Evolutionary conservation across 2,329 filamentous ascomycete species (phyloP).

Genomic region (Moelleriella libera): DNA sequence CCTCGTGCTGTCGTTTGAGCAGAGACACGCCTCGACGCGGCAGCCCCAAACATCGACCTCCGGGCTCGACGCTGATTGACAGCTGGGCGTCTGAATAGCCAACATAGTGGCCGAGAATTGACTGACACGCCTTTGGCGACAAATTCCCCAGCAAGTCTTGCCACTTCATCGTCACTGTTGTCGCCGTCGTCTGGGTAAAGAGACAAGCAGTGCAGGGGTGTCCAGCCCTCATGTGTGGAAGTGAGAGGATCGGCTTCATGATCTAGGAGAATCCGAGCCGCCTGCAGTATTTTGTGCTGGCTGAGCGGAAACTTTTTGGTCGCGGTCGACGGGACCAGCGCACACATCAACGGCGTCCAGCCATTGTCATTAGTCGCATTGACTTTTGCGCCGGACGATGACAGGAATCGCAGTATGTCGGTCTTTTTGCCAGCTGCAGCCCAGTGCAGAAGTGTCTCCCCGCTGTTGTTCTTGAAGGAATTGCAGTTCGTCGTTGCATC

Average conservation of each 20-base stretch:
- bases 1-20: neutral
- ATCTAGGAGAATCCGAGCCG: constrained; percentile 9
- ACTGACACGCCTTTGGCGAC: constrained; percentile 3
- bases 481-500: constrained; percentile 1
- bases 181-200: constrained; percentile 2
- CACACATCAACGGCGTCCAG: constrained; percentile 17
- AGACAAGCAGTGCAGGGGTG: constrained; percentile 10
- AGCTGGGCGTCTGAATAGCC: neutral
- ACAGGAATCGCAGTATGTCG: constrained; percentile 9
- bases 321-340: constrained; percentile 6
- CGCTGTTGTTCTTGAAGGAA: constrained; percentile 6
- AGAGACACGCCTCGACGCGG: neutral
- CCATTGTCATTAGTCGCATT: constrained; percentile 10
- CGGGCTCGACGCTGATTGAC: neutral
- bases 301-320: neutral
- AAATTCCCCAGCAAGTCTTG: constrained; percentile 3
- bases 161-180: neutral
- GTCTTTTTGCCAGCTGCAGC: constrained; percentile 11
- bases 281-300: constrained; percentile 1
- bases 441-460: constrained; percentile 14
- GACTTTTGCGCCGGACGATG: constrained; percentile 8
- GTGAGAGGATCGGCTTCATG: constrained; percentile 8
- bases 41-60: neutral
- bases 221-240: constrained; percentile 12
- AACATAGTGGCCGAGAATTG: constrained; percentile 5